Evolutionary conservation across 768 basidiomycete genomes (phyloP), one percentile per base, ranked within the genome.

Genomic region (Tulasnella sp.): DNA sequence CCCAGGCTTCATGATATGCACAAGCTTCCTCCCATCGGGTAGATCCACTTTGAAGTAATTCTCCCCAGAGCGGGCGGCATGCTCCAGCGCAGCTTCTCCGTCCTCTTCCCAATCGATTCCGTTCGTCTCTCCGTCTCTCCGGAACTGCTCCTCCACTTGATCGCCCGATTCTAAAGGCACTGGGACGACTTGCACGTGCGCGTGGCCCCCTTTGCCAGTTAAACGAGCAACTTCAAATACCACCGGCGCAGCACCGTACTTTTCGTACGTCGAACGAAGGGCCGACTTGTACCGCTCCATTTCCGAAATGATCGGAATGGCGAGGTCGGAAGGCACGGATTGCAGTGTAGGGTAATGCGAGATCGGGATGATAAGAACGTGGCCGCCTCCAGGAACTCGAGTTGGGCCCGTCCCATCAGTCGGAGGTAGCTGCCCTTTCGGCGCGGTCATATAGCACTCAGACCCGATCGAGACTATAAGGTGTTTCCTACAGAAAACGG

Each of bases 381-480:
- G 97, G 0, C 97, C 97, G 29, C 97, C 97, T 25, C 97, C 97
- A 1, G 97, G 97, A 29, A 99, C 91, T 19, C 81, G 82, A n/a
- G 80, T 76, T 42, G 77, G 78, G 81, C 79, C 79, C 83, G 79
- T 79, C 15, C 88, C 86, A 67, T 90, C 90, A 7, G 95, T 96
- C 22, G 93, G 93, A 64, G 94, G 88, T 58, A 99, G 91, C 82
- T 97, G 95, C 2, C 97, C 97, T 82, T 97, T 99, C 0, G 97
- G 93, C n/a, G 99, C 84, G 0, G 97, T 96, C 70, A 98, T 84
- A 84, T 99, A 99, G 81, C 93, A 94, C 83, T 99, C 97, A 7
- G 86, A 82, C 17, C 96, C 97, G 81, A 99, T 97, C 0, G 93
- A 90, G 39, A 96, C 93, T 78, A 99, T 96, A 78, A 99, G 89